Base-by-base conservation (phyloP, 2,329 filamentous ascomycete species). In the Salinomyces thailandicus region DNA sequence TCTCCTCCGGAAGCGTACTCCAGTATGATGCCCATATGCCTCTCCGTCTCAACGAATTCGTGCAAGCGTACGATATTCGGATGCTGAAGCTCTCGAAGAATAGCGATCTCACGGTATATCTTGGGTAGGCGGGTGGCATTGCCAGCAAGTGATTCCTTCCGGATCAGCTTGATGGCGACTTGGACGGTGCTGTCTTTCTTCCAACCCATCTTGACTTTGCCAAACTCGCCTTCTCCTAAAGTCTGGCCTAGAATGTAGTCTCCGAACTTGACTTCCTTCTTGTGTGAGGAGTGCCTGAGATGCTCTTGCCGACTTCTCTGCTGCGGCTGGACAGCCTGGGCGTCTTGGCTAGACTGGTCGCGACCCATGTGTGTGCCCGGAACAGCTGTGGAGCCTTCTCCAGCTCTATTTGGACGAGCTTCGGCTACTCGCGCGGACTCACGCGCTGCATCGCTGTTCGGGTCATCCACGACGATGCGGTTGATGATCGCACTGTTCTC, bases 171-270 rank as follows among this genome's bases (percentile, higher is more conserved):
- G 69, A 98, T 95, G 44, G 91, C 91, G 50, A 98, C 91, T 72
- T 91, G 57, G 19, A 93, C 82, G 46, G 80, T 87, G 42, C 86
- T 87, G 61, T 93, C 87, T 58, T 85, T 83, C 62, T 95, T 96
- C 91, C 91, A 98, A 17, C 91, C 91, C 55, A 96, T 77, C 62
- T 95, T 96, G 52, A 98, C 91, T 60, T 98, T 98, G 47, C 91
- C 91, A 59, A 98, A 98, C 62, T 98, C 91, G 44, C 91, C 91
- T 66, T 98, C 91, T 33, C 91, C 91, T 33, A 98, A 80, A 2
- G 89, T 96, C 60, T 94, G 89, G 22, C 91, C 91, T 3, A 98
- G 72, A 42, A 93, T 85, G 61, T 96, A 98, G 45, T 95, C 86
- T 42, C 89, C 89, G 58, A 98, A 96, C 48, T 85, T 87, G 28